Conservation (phyloP, 495 filamentous ascomycete genomes). For the Penicillium paxilli region DNA sequence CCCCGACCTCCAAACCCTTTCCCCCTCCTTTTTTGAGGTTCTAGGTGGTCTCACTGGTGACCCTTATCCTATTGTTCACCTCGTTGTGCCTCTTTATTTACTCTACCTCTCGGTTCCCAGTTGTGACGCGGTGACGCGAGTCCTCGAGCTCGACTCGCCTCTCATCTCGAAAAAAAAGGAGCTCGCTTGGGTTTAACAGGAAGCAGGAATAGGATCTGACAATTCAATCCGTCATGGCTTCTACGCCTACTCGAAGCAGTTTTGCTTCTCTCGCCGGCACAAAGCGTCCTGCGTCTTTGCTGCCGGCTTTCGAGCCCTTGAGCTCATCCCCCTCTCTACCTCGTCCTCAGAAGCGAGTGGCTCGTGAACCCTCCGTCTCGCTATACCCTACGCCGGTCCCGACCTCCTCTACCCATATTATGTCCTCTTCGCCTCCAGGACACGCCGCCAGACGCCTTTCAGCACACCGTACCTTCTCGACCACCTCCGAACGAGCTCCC, state of each 20-base stretch:
- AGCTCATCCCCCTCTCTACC: constrained; percentile 86
- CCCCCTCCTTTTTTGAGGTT: constrained; percentile 3
- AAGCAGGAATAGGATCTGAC: background rate
- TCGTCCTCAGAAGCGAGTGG: constrained; percentile 68
- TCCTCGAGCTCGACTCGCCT: constrained; percentile 21
- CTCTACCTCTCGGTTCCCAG: constrained; percentile 1
- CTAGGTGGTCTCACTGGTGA: background rate
- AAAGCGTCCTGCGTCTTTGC: constrained; percentile 78
- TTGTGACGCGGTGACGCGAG: constrained; percentile 27
- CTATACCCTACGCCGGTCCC: constrained; percentile 84
- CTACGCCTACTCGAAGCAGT: constrained; percentile 41
- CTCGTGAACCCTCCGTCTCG: constrained; percentile 52
- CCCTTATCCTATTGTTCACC: background rate
- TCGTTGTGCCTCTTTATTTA: constrained; percentile 4
- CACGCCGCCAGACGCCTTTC: constrained; percentile 35
- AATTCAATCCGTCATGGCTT: constrained; percentile 36
- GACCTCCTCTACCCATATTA: constrained; percentile 88
- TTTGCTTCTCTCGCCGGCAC: constrained; percentile 56
- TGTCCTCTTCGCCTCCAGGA: constrained; percentile 82
- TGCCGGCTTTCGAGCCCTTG: constrained; percentile 91
- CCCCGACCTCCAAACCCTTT: constrained; percentile 9
- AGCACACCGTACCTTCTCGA: constrained; percentile 61
- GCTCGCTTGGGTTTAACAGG: constrained; percentile 13
- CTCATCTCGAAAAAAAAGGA: constrained; percentile 13
- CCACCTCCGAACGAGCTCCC: constrained; percentile 78